Evolutionary conservation across 352 stramenopile genomes (phyloP).

Genomic region (Phytophthora niederhauseri): DNA sequence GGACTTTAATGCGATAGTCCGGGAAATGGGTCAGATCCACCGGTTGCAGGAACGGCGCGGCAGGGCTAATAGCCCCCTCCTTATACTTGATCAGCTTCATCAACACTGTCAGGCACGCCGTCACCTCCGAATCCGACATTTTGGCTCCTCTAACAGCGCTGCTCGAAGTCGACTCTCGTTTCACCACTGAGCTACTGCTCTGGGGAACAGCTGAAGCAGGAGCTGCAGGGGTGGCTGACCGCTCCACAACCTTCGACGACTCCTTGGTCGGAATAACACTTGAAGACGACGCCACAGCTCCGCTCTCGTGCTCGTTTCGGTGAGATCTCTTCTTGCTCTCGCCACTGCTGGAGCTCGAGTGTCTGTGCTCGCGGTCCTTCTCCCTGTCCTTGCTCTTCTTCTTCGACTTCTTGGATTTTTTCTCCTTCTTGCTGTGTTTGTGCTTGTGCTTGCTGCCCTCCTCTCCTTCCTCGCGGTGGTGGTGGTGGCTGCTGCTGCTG

Average conservation of each 20-base stretch:
- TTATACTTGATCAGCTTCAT: conserved; percentile 91
- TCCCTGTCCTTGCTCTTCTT: conserved; percentile 77
- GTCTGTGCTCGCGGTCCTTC: conserved; percentile 46
- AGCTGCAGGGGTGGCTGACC: not conserved
- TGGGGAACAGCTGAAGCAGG: conserved; percentile 12
- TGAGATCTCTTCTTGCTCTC: conserved; percentile 54
- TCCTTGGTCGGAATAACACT: conserved; percentile 6
- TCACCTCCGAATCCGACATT: conserved; percentile 64
- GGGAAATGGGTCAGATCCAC: conserved; percentile 85
- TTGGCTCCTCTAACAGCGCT: conserved; percentile 28
- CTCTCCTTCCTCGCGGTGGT: conserved; percentile 37
- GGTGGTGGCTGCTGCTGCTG: conserved; percentile 11
- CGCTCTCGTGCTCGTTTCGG: conserved; percentile 29
- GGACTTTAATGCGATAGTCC: conserved; percentile 87
- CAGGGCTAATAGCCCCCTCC: conserved; percentile 70
- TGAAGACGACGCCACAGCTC: conserved; percentile 4
- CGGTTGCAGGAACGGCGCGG: conserved; percentile 79
- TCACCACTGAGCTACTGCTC: conserved; percentile 33
- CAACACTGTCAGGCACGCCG: conserved; percentile 61
- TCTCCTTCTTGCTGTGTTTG: conserved; percentile 71
- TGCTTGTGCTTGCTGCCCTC: conserved; percentile 55
- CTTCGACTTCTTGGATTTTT: conserved; percentile 78
- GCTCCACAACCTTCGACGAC: not conserved
- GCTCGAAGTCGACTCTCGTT: conserved; percentile 22
- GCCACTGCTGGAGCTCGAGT: conserved; percentile 39